Evolutionary conservation across 2,329 filamentous ascomycete genomes (phyloP).

Genomic region (Fusarium miscanthi): DNA sequence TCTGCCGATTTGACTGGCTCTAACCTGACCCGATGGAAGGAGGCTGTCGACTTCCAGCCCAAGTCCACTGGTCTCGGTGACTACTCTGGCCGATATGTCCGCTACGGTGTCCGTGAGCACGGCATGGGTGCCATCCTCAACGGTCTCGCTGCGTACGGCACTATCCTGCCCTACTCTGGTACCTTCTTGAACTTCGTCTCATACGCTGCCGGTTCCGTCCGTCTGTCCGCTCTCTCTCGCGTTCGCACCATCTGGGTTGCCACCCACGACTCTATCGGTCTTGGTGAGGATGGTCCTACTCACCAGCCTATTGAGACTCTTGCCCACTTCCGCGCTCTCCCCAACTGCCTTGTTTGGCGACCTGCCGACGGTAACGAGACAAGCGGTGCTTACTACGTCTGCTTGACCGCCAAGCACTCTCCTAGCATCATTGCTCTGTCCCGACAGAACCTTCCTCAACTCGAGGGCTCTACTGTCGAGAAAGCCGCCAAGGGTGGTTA

Average conservation of each 20-base stretch:
- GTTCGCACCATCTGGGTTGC: constrained; percentile 94
- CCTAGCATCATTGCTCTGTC: constrained; percentile 95
- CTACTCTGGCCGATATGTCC: constrained; percentile 90
- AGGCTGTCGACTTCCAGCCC: constrained; percentile 96
- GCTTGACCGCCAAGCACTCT: constrained; percentile 88
- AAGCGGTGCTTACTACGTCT: constrained; percentile 96
- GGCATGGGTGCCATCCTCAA: constrained; percentile 94
- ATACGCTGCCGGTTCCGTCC: constrained; percentile 94
- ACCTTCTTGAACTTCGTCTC: constrained; percentile 99
- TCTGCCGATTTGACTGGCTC: constrained; percentile 98
- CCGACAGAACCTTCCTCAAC: constrained; percentile 97
- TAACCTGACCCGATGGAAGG: constrained; percentile 99
- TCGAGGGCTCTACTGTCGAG: constrained; percentile 92
- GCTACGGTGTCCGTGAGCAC: constrained; percentile 93
- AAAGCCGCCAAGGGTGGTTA: constrained; percentile 95
- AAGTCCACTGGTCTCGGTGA: constrained; percentile 86
- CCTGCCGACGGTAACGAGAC: constrained; percentile 99
- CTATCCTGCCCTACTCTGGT: constrained; percentile 90
- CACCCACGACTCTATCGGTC: constrained; percentile 98
- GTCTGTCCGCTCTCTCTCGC: constrained; percentile 91
- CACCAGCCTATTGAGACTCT: constrained; percentile 99
- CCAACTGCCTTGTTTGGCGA: constrained; percentile 99
- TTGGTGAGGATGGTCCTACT: constrained; percentile 97
- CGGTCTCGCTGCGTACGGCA: constrained; percentile 94
- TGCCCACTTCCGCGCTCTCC: constrained; percentile 96